Evolutionary conservation across 305 asterid genomes (phyloP).

Genomic region (Fraxinus latifolia): DNA sequence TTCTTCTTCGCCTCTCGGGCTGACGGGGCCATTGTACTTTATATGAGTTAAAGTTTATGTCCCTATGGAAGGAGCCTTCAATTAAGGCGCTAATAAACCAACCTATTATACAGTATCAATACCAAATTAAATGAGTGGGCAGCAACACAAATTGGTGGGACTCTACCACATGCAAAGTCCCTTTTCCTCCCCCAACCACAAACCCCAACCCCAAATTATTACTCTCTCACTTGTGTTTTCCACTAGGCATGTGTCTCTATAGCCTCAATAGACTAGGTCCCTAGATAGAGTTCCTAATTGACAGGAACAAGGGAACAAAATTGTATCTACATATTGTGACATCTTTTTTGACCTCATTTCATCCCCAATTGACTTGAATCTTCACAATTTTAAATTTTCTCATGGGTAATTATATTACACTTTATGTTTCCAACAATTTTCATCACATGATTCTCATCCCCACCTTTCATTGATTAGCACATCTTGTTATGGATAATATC

Average conservation of each 20-base stretch:
- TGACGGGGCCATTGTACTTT: neutral
- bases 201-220: neutral
- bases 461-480: neutral
- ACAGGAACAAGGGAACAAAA: conserved; percentile 37
- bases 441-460: neutral
- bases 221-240: conserved; percentile 13
- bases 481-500: neutral
- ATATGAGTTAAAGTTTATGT: conserved; percentile 24
- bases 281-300: conserved; percentile 43
- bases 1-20: no score
- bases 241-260: conserved; percentile 5
- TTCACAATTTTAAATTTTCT: neutral
- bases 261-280: conserved; percentile 29
- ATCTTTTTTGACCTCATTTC: conserved; percentile 24
- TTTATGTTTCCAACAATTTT: neutral
- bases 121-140: conserved; percentile 36
- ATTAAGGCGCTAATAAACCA: conserved; percentile 27
- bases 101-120: conserved; percentile 12
- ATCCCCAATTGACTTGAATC: neutral
- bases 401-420: neutral
- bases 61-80: conserved; percentile 39
- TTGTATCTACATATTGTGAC: conserved; percentile 27
- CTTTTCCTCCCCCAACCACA: neutral
- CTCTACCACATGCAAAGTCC: conserved; percentile 21
- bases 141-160: conserved; percentile 35